These are phyloP conservation scores for Conringia planisiliqua DNA, from an alignment of 345 rosid species.

Conservation along the genomic window DNA sequence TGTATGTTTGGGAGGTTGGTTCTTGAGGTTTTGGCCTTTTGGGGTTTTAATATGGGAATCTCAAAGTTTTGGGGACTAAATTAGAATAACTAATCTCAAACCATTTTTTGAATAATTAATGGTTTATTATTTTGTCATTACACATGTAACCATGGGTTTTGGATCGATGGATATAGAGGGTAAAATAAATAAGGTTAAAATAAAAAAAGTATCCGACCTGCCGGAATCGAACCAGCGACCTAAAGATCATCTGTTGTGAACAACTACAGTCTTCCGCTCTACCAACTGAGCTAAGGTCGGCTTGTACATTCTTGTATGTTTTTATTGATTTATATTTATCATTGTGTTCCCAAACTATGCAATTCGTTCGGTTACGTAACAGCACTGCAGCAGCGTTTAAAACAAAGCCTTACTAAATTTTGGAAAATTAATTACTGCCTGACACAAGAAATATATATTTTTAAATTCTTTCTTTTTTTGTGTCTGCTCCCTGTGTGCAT, in stretches of 20 bases:
- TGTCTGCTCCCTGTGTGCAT: too few relatives aligned
- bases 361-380: too few relatives aligned
- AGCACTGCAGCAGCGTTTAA: too few relatives aligned
- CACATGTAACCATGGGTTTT: neutral
- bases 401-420: too few relatives aligned
- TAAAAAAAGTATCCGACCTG: neutral
- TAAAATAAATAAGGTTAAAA: neutral
- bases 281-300: conserved; percentile 99
- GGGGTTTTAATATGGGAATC: neutral
- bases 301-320: too few relatives aligned
- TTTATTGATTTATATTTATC: too few relatives aligned
- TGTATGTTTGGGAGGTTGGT: neutral
- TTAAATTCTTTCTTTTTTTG: too few relatives aligned
- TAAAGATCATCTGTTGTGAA: neutral
- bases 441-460: too few relatives aligned
- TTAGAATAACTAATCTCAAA: neutral
- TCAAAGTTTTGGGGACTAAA: neutral
- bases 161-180: neutral
- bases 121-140: neutral
- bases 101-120: neutral
- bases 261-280: conserved; percentile 99
- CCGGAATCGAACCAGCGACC: conserved; percentile 24
- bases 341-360: too few relatives aligned
- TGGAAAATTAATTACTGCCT: too few relatives aligned
- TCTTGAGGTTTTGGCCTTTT: neutral